phyloP scores from a whole-genome alignment of 306 rosid genomes.

The Cucurbita maxima region DNA sequence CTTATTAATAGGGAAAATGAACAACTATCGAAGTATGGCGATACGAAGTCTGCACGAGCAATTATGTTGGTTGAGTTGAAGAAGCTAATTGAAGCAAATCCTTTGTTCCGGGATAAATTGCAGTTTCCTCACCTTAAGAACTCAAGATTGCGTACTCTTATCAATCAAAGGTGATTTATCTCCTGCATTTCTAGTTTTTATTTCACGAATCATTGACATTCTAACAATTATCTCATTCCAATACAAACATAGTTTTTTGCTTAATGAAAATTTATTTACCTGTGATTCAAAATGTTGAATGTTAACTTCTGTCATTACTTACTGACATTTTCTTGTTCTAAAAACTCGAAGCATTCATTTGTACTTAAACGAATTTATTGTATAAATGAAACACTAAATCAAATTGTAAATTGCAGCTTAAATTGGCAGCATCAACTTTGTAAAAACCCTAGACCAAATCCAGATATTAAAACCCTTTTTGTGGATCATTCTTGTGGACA shows the following conservation, averaged over 20 bases:
- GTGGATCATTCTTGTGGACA: conserved; percentile 99
- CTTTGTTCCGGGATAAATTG: conserved; percentile 87
- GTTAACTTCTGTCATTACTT: not conserved
- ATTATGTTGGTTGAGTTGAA: conserved; percentile 97
- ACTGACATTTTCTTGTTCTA: not conserved
- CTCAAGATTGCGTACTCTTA: conserved; percentile 87
- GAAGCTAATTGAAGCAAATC: conserved; percentile 95
- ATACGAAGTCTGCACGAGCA: conserved; percentile 90
- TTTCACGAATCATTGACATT: not conserved
- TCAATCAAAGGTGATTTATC: conserved; percentile 70
- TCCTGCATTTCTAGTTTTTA: not conserved
- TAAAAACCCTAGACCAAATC: conserved; percentile 95
- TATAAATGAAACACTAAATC: conserved; percentile 4
- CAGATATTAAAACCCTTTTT: conserved; percentile 94
- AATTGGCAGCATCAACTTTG: conserved; percentile 99
- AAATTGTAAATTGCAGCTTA: conserved; percentile 45
- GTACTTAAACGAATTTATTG: not conserved
- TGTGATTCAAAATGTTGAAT: not conserved
- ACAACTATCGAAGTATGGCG: conserved; percentile 93
- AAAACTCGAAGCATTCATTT: not conserved
- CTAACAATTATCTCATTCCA: not conserved
- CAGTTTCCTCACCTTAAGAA: conserved; percentile 92
- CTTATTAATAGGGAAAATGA: conserved; percentile 60
- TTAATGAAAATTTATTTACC: not conserved
- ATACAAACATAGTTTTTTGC: not conserved